Evolutionary conservation across 169 alveolate species (phyloP), one percentile per base, ranked within the genome.

Genomic region (Fabrea salina): DNA sequence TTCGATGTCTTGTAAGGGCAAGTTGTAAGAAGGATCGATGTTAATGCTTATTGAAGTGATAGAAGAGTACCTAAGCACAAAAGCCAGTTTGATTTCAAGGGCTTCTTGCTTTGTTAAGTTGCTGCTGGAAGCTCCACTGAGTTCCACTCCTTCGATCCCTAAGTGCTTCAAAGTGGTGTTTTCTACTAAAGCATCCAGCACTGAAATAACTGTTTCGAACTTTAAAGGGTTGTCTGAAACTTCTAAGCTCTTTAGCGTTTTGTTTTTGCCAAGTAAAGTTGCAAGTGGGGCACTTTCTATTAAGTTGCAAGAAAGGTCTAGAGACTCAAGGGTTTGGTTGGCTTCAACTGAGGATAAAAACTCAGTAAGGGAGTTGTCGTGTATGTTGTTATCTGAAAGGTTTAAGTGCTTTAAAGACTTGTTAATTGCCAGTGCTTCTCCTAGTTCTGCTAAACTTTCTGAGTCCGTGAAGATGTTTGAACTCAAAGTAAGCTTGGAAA

Each of bases 121-220:
- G n/a, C 79, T 66, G 16, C 8, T 4, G 3, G 79, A 59, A 6
- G 79, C 67, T n/a, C 68, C 66, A 27, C 30, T 13, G n/a, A 22
- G 7, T 4, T 22, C 44, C 25, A 70, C 30, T 32, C 66, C 66
- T 3, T 13, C 49, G 27, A 70, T 19, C 7, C 66, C 66, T 13
- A 70, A 25, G 13, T 47, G 68, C 32, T 70, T 25, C 8, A 70
- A 25, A 16, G 68, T 39, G 25, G 41, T 70, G 79, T 70, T 70
- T 6, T 7, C 16, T 4, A 37, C 0, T 3, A 70, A 22, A 19
- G 37, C 37, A 2, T 70, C 59, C 32, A 70, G 19, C 13, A 70
- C 25, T 2, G 32, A 1, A 3, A 32, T 0, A 11, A 70, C 5
- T 4, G 11, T 5, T 5, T 11, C 67, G n/a, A 70, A 70, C 16